A percentile compares a stretch with the other conserved stretches of the same genome.
These are phyloP conservation scores for Verticillium nubilum DNA, from an alignment of 2,329 filamentous ascomycete genomes.

Conservation along the genomic window DNA sequence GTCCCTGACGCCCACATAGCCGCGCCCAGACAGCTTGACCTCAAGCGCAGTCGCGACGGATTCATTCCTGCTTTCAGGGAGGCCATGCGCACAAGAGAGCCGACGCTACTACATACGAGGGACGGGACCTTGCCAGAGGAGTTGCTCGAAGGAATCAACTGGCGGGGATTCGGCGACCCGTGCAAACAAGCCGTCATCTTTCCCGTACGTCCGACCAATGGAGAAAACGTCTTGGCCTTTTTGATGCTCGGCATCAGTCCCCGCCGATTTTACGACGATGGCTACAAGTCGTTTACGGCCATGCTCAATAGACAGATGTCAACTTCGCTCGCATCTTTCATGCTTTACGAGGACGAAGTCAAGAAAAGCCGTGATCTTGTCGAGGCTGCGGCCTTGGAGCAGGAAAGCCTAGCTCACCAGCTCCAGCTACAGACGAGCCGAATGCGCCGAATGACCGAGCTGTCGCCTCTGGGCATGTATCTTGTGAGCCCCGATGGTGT, in stretches of 20 bases:
- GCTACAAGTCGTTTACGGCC: constrained; percentile 54
- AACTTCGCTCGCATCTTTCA: constrained; percentile 58
- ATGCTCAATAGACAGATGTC: constrained; percentile 42
- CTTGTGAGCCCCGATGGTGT: constrained; percentile 31
- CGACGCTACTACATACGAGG: constrained; percentile 20
- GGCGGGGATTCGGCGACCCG: constrained; percentile 49
- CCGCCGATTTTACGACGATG: constrained; percentile 56
- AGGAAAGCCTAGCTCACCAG: constrained; percentile 25
- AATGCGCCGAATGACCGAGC: constrained; percentile 29
- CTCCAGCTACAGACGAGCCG: constrained; percentile 28
- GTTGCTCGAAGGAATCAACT: constrained; percentile 46
- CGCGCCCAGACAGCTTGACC: constrained; percentile 25
- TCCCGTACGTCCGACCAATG: constrained; percentile 55
- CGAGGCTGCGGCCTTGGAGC: constrained; percentile 26
- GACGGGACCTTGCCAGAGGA: constrained; percentile 43
- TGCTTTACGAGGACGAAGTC: constrained; percentile 61
- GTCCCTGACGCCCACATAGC: constrained; percentile 26
- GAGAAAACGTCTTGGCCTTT: constrained; percentile 53
- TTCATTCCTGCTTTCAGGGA: constrained; percentile 30
- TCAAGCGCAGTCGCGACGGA: constrained; percentile 25
- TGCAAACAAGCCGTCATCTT: constrained; percentile 54
- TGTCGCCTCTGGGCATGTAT: constrained; percentile 31
- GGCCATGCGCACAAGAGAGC: constrained; percentile 28
- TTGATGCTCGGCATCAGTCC: constrained; percentile 59
- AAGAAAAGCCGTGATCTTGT: constrained; percentile 34